Evolutionary conservation across 352 stramenopile species (phyloP), one percentile per base, ranked within the genome.

Genomic region (Phytophthora hybrid): DNA sequence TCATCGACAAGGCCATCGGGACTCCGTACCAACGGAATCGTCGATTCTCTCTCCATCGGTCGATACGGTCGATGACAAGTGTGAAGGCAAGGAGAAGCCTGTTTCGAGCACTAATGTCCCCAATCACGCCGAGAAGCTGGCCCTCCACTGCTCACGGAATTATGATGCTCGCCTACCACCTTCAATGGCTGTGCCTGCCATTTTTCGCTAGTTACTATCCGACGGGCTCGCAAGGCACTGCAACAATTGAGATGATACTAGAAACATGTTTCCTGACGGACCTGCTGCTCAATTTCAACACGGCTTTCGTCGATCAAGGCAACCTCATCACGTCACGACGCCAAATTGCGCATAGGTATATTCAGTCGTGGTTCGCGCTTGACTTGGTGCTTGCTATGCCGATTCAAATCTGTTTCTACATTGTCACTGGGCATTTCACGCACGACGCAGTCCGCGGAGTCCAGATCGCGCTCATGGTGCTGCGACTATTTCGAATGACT

Each of bases 271-370:
- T 34, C 3, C 7, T 74, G 9, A 13, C 57, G 4, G 21, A 66
- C 13, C 55, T 60, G 7, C 34, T 69, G 34, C 57, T 74, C 32
- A 73, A 77, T 23, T 46, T 78, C n/a, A 60, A 78, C 57, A 55
- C 47, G 5, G 47, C 57, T 16, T 54, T 51, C 53, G 11, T 61
- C 21, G 19, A 75, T 11, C 29, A 61, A 66, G 37, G 44, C 41
- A 32, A 9, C 5, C 23, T 64, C 18, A 32, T 80, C 23, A 56
- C 74, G 16, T 41, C 72, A 11, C 8, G 73, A 29, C 9, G 63
- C 3, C 1, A 59, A 23, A 56, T 80, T 11, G 34, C 79, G 5
- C 10, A 39, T 4, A 41, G 59, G 18, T 55, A 66, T 31, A 14
- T 63, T 3, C 16, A 54, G 10, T 11, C 21, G 11, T 60, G 53